phyloP scores from a whole-genome alignment of 306 rosid species.

The Vachellia collinsii region DNA sequence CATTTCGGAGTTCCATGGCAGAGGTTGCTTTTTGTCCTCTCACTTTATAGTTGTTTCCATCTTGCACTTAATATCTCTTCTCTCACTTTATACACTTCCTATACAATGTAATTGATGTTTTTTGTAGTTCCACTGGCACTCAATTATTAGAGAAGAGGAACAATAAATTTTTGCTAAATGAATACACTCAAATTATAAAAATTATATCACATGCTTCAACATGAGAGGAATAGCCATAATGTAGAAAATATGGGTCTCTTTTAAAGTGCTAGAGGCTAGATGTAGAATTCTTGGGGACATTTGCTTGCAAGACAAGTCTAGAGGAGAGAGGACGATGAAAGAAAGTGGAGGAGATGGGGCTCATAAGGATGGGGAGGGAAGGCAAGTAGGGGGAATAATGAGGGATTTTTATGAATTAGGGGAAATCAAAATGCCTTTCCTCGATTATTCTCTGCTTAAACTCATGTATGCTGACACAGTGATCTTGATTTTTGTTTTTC shows the following conservation, averaged over 20 bases:
- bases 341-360: background rate
- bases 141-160: no score
- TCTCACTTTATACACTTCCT: background rate
- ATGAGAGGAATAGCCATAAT: background rate
- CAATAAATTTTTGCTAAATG: background rate
- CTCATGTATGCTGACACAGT: background rate
- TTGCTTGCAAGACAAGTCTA: background rate
- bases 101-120: no score
- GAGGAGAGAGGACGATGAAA: background rate
- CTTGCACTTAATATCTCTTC: background rate
- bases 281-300: background rate
- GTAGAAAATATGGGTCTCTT: background rate
- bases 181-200: background rate
- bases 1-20: constrained; percentile 13
- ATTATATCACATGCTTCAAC: background rate
- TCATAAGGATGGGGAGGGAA: background rate
- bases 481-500: background rate
- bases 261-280: background rate
- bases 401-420: background rate
- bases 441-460: background rate
- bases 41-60: background rate
- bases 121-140: background rate
- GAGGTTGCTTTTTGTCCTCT: constrained; percentile 15
- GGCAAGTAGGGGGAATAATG: background rate
- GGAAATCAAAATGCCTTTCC: background rate